Evolutionary conservation across 108 stramenopile species (phyloP), one percentile per base, ranked within the genome.

Genomic region (Tribonema minus): DNA sequence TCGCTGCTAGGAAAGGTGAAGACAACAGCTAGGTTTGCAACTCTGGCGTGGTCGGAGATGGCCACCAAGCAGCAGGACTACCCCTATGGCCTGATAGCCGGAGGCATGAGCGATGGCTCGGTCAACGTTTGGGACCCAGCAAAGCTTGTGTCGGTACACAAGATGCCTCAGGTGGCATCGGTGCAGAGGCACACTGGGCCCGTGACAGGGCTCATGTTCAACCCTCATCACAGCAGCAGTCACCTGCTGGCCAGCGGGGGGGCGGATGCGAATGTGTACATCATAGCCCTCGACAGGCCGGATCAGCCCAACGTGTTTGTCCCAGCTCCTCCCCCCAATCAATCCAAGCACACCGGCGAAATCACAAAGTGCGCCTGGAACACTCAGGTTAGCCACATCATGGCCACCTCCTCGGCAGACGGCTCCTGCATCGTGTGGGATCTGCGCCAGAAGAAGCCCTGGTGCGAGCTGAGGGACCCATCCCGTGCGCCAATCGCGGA

Each of bases 41-140:
- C 78, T 0, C 46, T 85, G 27, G 82, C 76, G 0, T 85, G 85
- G 85, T 83, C 85, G 1, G 66, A 82, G 75, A 80, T 85, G 84
- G 33, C 69, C 28, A 85, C 32, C 54, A 78, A 82, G 41, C 36
- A 67, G 15, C 72, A 39, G 0, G 73, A 73, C 32, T 90, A 85
- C 67, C 76, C 86, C 12, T 71, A 86, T 64, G 95, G 95, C 29
- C 74, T 96, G 41, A 54, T 98, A 5, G 95, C 95, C 34, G 95
- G 95, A 26, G 97, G 97, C 58, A 95, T 98, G 95, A 75, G 86
- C 67, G 93, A 98, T 87, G 97, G 97, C 1, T 86, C 89, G n/a
- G 88, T 98, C 61, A 84, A 91, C 65, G 71, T 96, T 33, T 98
- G 94, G 94, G 90, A 95, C 74, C 90, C 92, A 4, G 62, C 86